A percentile compares a stretch with the other conserved stretches of the same genome.
Evolutionary conservation across 83 land plant species (phyloP).

Genomic region (Thuja plicata): DNA sequence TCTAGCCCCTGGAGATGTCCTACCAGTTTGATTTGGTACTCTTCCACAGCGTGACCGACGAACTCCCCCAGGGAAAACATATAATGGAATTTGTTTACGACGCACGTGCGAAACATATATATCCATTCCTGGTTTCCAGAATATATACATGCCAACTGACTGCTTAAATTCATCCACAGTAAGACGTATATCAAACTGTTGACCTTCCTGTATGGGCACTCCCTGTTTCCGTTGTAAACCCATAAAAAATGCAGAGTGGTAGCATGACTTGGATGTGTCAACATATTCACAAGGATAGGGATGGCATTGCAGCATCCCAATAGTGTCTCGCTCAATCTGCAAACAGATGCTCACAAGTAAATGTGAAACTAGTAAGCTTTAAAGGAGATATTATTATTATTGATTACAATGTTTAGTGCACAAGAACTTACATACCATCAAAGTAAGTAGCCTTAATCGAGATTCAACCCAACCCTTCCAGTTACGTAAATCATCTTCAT

Average conservation of each 20-base stretch:
- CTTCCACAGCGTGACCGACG: constrained; percentile 19
- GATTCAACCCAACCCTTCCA: constrained; percentile 99
- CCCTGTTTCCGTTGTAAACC: constrained; percentile 86
- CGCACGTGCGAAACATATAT: constrained; percentile 87
- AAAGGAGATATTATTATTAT: not conserved
- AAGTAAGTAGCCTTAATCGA: constrained; percentile 76
- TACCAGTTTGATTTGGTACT: constrained; percentile 12
- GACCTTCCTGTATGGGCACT: constrained; percentile 63
- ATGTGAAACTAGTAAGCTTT: not conserved
- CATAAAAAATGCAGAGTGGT: constrained; percentile 80
- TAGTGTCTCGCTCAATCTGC: constrained; percentile 83
- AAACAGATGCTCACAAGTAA: not conserved
- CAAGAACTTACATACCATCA: constrained; percentile 51
- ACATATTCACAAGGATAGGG: constrained; percentile 80
- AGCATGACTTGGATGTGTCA: constrained; percentile 44
- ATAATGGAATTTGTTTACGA: constrained; percentile 69
- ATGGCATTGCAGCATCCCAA: constrained; percentile 88
- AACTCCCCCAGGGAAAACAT: constrained; percentile 78
- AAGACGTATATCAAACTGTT: constrained; percentile 81
- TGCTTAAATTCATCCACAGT: constrained; percentile 87
- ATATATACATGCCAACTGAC: constrained; percentile 50
- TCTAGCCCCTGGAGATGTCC: constrained; percentile 4
- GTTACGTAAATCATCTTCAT: constrained; percentile 67
- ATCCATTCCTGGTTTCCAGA: constrained; percentile 92
- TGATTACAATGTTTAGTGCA: not conserved